Conservation (phyloP, 106 monocot genomes). For the Acorus gramineus region DNA sequence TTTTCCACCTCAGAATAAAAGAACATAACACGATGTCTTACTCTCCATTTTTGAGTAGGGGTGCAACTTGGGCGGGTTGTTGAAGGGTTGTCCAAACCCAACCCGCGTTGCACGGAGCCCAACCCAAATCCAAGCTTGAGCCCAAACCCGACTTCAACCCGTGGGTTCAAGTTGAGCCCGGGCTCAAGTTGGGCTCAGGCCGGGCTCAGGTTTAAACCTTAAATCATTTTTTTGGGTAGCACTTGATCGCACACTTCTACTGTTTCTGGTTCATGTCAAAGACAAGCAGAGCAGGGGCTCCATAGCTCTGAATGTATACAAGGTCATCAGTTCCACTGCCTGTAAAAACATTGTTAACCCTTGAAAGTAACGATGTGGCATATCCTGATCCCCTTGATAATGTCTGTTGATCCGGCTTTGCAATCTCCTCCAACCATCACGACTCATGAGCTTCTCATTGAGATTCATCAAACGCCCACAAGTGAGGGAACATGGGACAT, state of each 20-base stretch:
- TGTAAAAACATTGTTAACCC: slow-evolving; percentile 84
- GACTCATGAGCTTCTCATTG: slow-evolving; percentile 57
- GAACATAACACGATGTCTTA: too few relatives aligned
- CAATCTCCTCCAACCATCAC: slow-evolving; percentile 89
- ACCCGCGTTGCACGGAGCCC: too few relatives aligned
- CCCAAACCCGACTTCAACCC: too few relatives aligned
- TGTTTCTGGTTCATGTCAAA: slow-evolving; percentile 61
- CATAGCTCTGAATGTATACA: slow-evolving; percentile 77
- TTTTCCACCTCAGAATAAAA: too few relatives aligned
- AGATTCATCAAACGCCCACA: slow-evolving; percentile 87
- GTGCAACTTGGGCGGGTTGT: too few relatives aligned
- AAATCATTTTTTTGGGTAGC: too few relatives aligned
- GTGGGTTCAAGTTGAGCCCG: too few relatives aligned
- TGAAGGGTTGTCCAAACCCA: too few relatives aligned
- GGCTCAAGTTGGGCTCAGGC: too few relatives aligned
- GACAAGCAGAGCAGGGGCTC: slow-evolving; percentile 46
- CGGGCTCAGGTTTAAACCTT: too few relatives aligned
- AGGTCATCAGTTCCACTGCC: slow-evolving; percentile 57
- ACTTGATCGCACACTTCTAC: slow-evolving; percentile 71
- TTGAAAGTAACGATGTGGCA: slow-evolving; percentile 80
- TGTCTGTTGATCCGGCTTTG: slow-evolving; percentile 54
- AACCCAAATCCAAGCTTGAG: too few relatives aligned
- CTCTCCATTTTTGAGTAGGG: too few relatives aligned
- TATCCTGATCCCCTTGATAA: slow-evolving; percentile 89
- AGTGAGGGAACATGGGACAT: slow-evolving; percentile 61